Conservation (phyloP, 495 filamentous ascomycete species). For the Emericellopsis terricola region DNA sequence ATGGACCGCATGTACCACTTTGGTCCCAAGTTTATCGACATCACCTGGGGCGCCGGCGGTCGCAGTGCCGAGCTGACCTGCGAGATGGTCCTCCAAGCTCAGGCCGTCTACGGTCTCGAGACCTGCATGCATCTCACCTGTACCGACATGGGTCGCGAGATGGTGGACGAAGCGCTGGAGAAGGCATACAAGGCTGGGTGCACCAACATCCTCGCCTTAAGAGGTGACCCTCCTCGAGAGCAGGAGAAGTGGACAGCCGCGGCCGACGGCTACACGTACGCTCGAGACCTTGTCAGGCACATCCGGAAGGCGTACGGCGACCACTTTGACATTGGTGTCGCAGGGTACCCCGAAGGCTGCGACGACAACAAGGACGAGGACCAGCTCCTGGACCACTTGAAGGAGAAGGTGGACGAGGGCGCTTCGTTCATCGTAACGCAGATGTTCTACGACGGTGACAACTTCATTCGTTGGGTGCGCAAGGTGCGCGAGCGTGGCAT, state of each 20-base stretch:
- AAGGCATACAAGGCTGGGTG: constrained; percentile 90
- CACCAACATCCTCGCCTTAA: constrained; percentile 90
- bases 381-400: constrained; percentile 73
- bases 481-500: constrained; percentile 76
- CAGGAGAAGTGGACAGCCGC: constrained; percentile 83
- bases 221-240: constrained; percentile 90
- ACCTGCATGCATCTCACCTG: constrained; percentile 99
- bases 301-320: constrained; percentile 79
- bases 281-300: constrained; percentile 83
- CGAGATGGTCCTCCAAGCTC: constrained; percentile 95
- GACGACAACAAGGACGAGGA: constrained; percentile 84
- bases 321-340: constrained; percentile 96
- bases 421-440: constrained; percentile 90
- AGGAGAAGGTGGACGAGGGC: constrained; percentile 94
- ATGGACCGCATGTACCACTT: constrained; percentile 98
- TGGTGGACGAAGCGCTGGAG: constrained; percentile 73
- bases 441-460: constrained; percentile 98
- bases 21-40: constrained; percentile 89
- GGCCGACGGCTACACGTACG: constrained; percentile 76
- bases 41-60: constrained; percentile 97
- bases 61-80: constrained; percentile 78
- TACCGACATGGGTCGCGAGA: constrained; percentile 88
- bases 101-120: constrained; percentile 91
- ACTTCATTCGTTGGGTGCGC: constrained; percentile 77
- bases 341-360: constrained; percentile 90